Conservation (phyloP, 1,139 yeast species). For the Candida sp. region DNA sequence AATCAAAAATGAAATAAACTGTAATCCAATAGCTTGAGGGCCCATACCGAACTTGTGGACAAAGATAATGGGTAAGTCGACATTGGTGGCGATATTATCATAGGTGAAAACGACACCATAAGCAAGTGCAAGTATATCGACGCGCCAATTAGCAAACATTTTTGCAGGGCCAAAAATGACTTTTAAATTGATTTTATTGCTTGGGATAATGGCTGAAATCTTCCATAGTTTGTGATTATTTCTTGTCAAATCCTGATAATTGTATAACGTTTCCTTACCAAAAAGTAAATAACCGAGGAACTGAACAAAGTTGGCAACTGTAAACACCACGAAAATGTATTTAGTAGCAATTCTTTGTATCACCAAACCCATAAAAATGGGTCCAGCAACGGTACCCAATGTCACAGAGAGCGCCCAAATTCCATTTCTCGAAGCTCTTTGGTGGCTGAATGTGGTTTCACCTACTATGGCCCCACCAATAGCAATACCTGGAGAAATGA, state of each 20-base stretch:
- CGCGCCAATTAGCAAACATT: constrained; percentile 8
- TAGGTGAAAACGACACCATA: constrained; percentile 14
- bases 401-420: constrained; percentile 17
- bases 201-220: constrained; percentile 7
- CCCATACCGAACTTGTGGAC: constrained; percentile 12
- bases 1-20: constrained; percentile 14
- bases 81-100: constrained; percentile 18
- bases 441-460: constrained; percentile 17
- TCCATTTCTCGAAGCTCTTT: constrained; percentile 18
- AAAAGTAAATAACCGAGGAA: constrained; percentile 12
- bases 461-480: constrained; percentile 16
- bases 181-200: constrained; percentile 4
- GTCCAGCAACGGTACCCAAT: constrained; percentile 18
- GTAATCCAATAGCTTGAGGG: constrained; percentile 17
- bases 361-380: constrained; percentile 19
- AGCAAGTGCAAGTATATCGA: constrained; percentile 14
- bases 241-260: constrained; percentile 7
- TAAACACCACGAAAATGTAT: constrained; percentile 13
- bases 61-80: constrained; percentile 15
- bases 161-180: constrained; percentile 11
- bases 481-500: constrained; percentile 16
- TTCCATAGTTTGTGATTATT: constrained; percentile 8
- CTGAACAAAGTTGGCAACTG: constrained; percentile 13
- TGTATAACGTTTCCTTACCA: constrained; percentile 16
- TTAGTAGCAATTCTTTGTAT: constrained; percentile 11